phyloP scores from a whole-genome alignment of 2,329 filamentous ascomycete genomes.

The Neonectria ditissima region DNA sequence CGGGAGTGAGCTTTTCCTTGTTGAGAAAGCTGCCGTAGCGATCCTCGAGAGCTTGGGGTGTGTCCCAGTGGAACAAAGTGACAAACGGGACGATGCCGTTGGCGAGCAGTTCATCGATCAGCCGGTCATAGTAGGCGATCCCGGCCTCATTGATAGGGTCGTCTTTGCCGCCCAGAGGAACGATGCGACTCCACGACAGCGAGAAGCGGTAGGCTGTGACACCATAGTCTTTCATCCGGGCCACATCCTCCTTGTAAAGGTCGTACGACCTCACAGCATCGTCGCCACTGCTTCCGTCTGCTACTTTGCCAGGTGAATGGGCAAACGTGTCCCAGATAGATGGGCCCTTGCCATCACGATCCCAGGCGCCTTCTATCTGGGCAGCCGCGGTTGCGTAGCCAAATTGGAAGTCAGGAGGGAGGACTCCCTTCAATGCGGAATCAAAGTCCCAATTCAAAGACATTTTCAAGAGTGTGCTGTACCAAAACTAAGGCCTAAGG shows the following conservation, averaged over 20 bases:
- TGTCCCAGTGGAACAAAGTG: constrained; percentile 75
- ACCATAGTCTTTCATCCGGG: constrained; percentile 68
- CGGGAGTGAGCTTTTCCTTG: constrained; percentile 36
- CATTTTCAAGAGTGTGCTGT: constrained; percentile 8
- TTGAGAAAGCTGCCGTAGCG: constrained; percentile 39
- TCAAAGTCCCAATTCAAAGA: constrained; percentile 23
- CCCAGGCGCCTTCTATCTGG: constrained; percentile 55
- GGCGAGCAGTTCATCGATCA: constrained; percentile 66
- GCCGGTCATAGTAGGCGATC: constrained; percentile 68
- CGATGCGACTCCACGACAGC: constrained; percentile 73
- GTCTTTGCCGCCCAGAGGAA: constrained; percentile 71
- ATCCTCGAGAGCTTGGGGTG: constrained; percentile 54
- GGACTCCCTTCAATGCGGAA: constrained; percentile 14
- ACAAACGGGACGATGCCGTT: constrained; percentile 70
- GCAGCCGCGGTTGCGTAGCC: constrained; percentile 28
- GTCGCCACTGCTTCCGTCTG: constrained; percentile 54
- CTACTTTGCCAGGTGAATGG: constrained; percentile 53
- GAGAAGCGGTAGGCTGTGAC: constrained; percentile 73
- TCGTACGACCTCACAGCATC: constrained; percentile 55
- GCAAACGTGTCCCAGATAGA: constrained; percentile 57
- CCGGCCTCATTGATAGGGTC: constrained; percentile 72
- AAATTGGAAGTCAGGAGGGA: constrained; percentile 26
- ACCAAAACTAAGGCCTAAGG: not conserved
- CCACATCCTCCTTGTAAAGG: constrained; percentile 61
- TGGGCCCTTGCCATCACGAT: constrained; percentile 55